Evolutionary conservation across 2,329 filamentous ascomycete species (phyloP), one percentile per base, ranked within the genome.

Genomic region (Hypoxylon rubiginosum): DNA sequence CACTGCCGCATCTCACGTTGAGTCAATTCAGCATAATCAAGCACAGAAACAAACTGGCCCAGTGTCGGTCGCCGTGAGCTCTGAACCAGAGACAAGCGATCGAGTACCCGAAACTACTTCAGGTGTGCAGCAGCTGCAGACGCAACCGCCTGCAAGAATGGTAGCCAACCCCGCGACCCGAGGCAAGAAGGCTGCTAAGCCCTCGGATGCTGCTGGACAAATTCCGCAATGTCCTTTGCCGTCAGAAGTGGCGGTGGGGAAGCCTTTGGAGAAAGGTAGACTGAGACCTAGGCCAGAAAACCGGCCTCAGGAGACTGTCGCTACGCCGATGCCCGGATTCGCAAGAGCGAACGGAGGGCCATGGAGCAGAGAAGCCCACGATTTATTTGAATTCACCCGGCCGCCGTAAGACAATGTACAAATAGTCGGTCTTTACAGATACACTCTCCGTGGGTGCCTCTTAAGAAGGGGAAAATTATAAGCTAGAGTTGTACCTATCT

Each of bases 291-390:
- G 28, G 17, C 30, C 39, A 49, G 61, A 54, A 39, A 60, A 60
- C 32, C 51, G 58, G 13, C 62, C 57, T 21, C 67, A 62, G 57
- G 56, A 53, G 59, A 45, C 50, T 36, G 34, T 53, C 34, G 52
- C 28, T 45, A 58, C 67, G 69, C 64, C 64, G n/a, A 73, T 83
- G 62, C 80, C 82, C 9, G 81, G 80, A 1, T 85, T 86, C 61
- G 78, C 78, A 1, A 84, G 80, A 71, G 83, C 82, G 2, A 86
- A 85, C 69, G 80, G 86, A 15, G 90, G 90, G 2, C 86, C 90
- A 0, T 92, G 90, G 90, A 92, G 89, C 70, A 85, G 83, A 24
- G 90, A 92, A 73, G 90, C 90, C 0, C 83, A 87, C 69, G 90
- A 92, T 75, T 73, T 92, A 50, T 85, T 92, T 67, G 88, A 86